Percentiles rank a stretch among this genome's conserved stretches.
Conservation (phyloP, 2,329 filamentous ascomycete genomes). For the Pestalotiopsis sp. region DNA sequence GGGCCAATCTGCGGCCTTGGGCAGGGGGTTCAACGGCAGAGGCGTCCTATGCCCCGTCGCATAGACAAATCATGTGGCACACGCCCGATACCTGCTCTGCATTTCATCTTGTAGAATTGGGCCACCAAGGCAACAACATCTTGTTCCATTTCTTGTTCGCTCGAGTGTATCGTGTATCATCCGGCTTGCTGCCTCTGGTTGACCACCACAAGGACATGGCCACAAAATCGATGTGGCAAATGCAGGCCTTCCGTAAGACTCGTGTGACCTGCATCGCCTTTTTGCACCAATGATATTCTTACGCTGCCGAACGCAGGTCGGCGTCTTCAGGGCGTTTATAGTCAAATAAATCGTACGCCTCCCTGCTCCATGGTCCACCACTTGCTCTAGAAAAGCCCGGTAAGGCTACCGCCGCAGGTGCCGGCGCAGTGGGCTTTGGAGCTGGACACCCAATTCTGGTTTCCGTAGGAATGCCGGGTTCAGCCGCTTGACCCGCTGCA, state of each 20-base stretch:
- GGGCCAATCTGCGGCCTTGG: not conserved
- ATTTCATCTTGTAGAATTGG: not conserved
- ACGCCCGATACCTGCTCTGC: not conserved
- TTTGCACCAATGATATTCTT: not conserved
- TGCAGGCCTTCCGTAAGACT: not conserved
- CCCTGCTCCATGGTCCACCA: slow-evolving; percentile 69
- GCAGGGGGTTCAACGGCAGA: not conserved
- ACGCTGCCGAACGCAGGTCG: not conserved
- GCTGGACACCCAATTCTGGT: not conserved
- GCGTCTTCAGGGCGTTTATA: slow-evolving; percentile 38
- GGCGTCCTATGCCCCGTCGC: not conserved
- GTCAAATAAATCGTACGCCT: slow-evolving; percentile 69
- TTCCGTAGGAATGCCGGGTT: slow-evolving; percentile 18
- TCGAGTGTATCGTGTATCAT: not conserved
- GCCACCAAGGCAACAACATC: not conserved
- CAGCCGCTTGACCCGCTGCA: slow-evolving; percentile 51
- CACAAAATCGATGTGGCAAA: not conserved
- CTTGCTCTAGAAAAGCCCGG: slow-evolving; percentile 52
- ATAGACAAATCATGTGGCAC: not conserved
- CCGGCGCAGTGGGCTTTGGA: slow-evolving; percentile 16
- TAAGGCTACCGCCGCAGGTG: slow-evolving; percentile 25
- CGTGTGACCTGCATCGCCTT: not conserved
- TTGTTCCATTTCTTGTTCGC: not conserved
- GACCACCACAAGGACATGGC: not conserved
- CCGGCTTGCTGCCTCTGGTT: not conserved